These are phyloP conservation scores for Moesziomyces globuligerus DNA, from an alignment of 1,284 basidiomycete species.

Conservation along the genomic window DNA sequence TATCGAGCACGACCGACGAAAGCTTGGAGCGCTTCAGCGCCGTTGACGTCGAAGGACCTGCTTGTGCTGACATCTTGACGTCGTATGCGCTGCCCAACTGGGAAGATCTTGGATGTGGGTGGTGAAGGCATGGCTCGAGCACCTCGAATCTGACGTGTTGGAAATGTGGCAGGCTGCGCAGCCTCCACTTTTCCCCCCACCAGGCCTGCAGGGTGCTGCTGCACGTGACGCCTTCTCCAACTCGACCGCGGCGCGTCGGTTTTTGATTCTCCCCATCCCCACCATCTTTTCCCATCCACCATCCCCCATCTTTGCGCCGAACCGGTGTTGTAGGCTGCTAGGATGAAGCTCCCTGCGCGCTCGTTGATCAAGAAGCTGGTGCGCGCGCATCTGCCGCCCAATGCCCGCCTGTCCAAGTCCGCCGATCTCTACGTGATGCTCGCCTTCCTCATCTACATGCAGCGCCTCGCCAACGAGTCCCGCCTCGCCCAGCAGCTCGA, in stretches of 20 bases:
- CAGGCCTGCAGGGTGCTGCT: conserved; percentile 1
- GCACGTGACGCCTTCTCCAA: conserved; percentile 21
- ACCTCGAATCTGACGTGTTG: conserved; percentile 3
- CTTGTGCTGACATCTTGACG: conserved; percentile 16
- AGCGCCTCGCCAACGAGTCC: conserved; percentile 46
- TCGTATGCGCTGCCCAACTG: neutral
- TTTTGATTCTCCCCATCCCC: neutral
- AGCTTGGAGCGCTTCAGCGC: conserved; percentile 25
- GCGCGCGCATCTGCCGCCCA: conserved; percentile 38
- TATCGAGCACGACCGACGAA: conserved; percentile 45
- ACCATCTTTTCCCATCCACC: too few relatives aligned
- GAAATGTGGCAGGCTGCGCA: conserved; percentile 21
- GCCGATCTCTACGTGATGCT: conserved; percentile 48
- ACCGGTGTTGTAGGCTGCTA: too few relatives aligned
- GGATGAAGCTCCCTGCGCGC: conserved; percentile 42
- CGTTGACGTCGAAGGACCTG: conserved; percentile 20
- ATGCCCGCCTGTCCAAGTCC: conserved; percentile 40
- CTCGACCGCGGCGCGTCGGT: conserved; percentile 12
- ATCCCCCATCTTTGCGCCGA: too few relatives aligned
- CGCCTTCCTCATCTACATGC: conserved; percentile 43
- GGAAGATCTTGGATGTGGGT: neutral
- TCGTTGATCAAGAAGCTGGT: conserved; percentile 44
- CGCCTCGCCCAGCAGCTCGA: conserved; percentile 41
- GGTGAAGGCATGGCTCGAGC: conserved; percentile 21
- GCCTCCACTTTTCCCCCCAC: conserved; percentile 30